Base-by-base conservation (phyloP, 1,284 basidiomycete species). In the Apiotrichum mycotoxinovorans region DNA sequence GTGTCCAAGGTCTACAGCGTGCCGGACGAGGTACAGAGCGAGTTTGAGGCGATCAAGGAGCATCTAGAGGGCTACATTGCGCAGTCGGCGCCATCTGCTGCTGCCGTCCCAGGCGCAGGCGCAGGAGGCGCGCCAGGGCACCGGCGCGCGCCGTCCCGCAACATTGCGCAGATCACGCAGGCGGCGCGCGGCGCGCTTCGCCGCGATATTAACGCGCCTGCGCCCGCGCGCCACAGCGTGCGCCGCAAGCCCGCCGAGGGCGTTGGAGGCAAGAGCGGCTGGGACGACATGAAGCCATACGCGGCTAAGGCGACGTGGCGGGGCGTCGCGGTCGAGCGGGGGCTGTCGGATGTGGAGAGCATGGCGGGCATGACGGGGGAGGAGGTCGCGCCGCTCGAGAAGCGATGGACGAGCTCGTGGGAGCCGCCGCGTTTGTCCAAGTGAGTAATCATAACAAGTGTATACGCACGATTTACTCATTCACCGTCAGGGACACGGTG, bases 41-140 rank as follows among this genome's bases (percentile, higher is more conserved):
- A 95, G 75, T 94, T 95, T 72, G 92, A 97, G 67, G 84, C 85
- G 58, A 76, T 97, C 68, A 93, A 94, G 79, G 91, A 94, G 67
- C 92, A 96, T 77, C 91, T 95, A 78, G 93, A 96, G 73, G 87
- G 88, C 54, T 88, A 90, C 80, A 68, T 82, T 14, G 46, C 69
- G n/a, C 43, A 58, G 23, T 57, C 70, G 15, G 54, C 63, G 9
- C 60, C 69, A 14, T 22, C 56, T 0, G 52, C 56, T 8, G 52
- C 60, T 2, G 55, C 62, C 0, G 20, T 56, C 60, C 18, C 50
- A n/a, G 42, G 42, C n/a, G n/a, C n/a, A n/a, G n/a, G n/a, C n/a
- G n/a, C n/a, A n/a, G n/a, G n/a, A n/a, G n/a, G n/a, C n/a, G n/a
- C n/a, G 27, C 27, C 18, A 20, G 52, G 38, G 2, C 58, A 52